Conservation (phyloP, 768 basidiomycete genomes). For the Russula emetica region DNA sequence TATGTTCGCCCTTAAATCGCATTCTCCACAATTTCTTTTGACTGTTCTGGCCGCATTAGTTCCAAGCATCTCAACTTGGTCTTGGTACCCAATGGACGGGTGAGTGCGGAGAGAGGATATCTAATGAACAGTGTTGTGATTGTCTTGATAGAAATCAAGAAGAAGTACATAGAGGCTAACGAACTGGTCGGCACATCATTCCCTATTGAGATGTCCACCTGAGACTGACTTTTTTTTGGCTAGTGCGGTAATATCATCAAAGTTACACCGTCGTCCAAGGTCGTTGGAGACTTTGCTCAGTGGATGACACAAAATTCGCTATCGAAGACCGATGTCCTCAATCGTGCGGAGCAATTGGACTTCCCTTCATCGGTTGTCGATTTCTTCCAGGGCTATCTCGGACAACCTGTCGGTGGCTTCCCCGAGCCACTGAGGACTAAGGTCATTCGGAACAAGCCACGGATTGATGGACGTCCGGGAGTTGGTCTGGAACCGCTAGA, state of each 20-base stretch:
- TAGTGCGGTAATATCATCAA: slow-evolving; percentile 98
- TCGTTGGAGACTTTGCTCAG: slow-evolving; percentile 98
- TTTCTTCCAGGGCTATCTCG: slow-evolving; percentile 99
- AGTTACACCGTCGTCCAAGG: slow-evolving; percentile 98
- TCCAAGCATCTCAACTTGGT: slow-evolving; percentile 97
- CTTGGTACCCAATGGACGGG: slow-evolving; percentile 95
- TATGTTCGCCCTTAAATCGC: slow-evolving; percentile 36
- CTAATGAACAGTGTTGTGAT: not conserved
- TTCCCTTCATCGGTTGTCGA: slow-evolving; percentile 97
- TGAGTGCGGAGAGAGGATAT: slow-evolving; percentile 33
- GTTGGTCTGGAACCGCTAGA: slow-evolving; percentile 81
- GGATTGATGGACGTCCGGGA: slow-evolving; percentile 93
- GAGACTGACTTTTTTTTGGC: slow-evolving; percentile 1
- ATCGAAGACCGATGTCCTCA: slow-evolving; percentile 79
- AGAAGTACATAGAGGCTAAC: slow-evolving; percentile 98
- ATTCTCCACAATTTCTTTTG: slow-evolving; percentile 29
- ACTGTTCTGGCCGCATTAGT: slow-evolving; percentile 44
- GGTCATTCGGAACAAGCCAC: slow-evolving; percentile 89
- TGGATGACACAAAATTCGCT: slow-evolving; percentile 97
- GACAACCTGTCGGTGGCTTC: slow-evolving; percentile 97
- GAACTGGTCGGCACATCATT: slow-evolving; percentile 58
- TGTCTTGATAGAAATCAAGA: slow-evolving; percentile 73
- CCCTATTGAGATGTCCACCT: slow-evolving; percentile 14
- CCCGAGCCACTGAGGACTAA: slow-evolving; percentile 91
- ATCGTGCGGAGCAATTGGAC: slow-evolving; percentile 84